phyloP scores from a whole-genome alignment of 2,329 filamentous ascomycete genomes.

The Monilinia aucupariae region DNA sequence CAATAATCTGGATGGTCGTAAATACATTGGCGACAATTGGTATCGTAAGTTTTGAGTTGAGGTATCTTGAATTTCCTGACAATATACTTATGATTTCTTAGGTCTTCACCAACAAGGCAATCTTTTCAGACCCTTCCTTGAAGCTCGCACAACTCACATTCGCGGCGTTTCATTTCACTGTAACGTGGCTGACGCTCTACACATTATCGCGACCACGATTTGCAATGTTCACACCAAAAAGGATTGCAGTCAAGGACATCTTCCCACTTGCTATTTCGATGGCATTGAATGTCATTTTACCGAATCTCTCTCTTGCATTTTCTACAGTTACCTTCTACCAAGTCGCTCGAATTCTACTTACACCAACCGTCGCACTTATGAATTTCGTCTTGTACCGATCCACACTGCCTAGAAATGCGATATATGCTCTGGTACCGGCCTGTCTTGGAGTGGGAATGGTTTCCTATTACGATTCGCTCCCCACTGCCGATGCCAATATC shows the following conservation, averaged over 20 bases:
- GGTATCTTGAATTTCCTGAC: background rate
- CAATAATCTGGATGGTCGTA: conserved; percentile 52
- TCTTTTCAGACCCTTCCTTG: conserved; percentile 58
- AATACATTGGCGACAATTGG: conserved; percentile 59
- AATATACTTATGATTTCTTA: conserved; percentile 7
- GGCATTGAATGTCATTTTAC: conserved; percentile 64
- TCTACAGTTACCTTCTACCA: conserved; percentile 67
- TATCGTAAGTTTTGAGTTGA: conserved; percentile 45
- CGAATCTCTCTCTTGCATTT: conserved; percentile 62
- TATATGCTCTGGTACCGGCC: conserved; percentile 50
- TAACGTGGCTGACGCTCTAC: conserved; percentile 60
- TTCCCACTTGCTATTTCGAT: conserved; percentile 62
- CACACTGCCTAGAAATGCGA: conserved; percentile 49
- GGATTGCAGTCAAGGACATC: conserved; percentile 50
- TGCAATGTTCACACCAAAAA: conserved; percentile 53
- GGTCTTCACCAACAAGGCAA: conserved; percentile 64
- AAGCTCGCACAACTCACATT: conserved; percentile 60
- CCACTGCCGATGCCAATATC: conserved; percentile 42
- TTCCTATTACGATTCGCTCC: conserved; percentile 62
- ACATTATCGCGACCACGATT: conserved; percentile 53
- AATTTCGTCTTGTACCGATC: conserved; percentile 57
- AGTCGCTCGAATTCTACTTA: conserved; percentile 61
- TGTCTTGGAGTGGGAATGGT: conserved; percentile 61
- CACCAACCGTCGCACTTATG: conserved; percentile 59
- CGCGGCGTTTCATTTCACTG: conserved; percentile 62